Base-by-base conservation (phyloP, 306 rosid species). In the Medicago lupulina region DNA sequence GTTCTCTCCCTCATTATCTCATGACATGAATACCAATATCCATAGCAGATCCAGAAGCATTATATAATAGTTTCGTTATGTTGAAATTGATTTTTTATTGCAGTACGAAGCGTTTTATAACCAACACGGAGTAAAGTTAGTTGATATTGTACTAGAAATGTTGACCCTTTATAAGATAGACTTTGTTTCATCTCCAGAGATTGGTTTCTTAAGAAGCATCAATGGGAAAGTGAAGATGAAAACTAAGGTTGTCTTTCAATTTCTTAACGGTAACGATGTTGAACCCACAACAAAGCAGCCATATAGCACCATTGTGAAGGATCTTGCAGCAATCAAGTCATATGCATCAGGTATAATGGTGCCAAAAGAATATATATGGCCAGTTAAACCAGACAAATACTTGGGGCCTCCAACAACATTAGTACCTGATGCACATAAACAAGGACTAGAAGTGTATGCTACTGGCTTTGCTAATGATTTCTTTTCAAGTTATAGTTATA, bases 361-460 rank as follows among this genome's bases (percentile, higher is more conserved):
- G 71, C 96, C 92, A 11, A 95, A 95, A 74, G 92, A 87, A 15
- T 86, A 86, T 78, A 88, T 92, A 40, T 85, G 86, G 90, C 92
- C 97, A 2, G 38, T 90, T 8, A 76, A 71, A 38, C 46, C 73
- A 25, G 84, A 83, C 44, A 83, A 79, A 14, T 92, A 87, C 44
- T 77, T 95, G 78, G 92, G 79, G 3, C 76, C 47, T 39, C 87
- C 89, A 40, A 86, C 96, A 17, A 86, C 77, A 14, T 83, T 95
- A 2, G 97, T 92, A 17, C 40, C 75, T 9, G 93, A 92, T 78
- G 99, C 97, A 39, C 99, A 95, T 71, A 87, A 87, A 81, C 73
- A 23, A 72, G 97, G 97, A 51, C 84, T 95, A 25, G 96, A 95
- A 86, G 88, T 92, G 47, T 84, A 86, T 84, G 98, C 97, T 73